These are phyloP conservation scores for Psidium guajava DNA, from an alignment of 345 rosid genomes.

Conservation along the genomic window DNA sequence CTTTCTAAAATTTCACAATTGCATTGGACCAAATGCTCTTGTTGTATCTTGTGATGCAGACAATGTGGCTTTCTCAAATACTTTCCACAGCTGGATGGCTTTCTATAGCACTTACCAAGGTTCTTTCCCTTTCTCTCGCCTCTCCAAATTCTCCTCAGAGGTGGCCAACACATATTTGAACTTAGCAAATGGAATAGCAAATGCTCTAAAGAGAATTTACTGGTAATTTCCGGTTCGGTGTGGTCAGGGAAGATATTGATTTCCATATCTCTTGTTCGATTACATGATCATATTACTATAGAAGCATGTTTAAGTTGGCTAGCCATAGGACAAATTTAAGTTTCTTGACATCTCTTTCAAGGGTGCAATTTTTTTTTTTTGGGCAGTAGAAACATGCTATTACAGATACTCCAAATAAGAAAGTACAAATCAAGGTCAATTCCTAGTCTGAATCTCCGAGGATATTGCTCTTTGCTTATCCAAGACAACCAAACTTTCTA, in stretches of 20 bases:
- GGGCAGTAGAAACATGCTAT: background rate
- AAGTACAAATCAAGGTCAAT: background rate
- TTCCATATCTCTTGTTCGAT: background rate
- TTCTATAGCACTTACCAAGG: slow-evolving; percentile 9
- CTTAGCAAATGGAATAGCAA: background rate
- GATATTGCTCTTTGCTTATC: background rate
- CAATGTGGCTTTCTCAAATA: slow-evolving; percentile 9
- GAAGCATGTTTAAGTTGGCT: background rate
- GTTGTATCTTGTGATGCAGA: slow-evolving; percentile 1
- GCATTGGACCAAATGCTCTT: background rate
- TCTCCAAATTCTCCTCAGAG: background rate
- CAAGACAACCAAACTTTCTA: background rate
- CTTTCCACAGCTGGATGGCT: slow-evolving; percentile 10
- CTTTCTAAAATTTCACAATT: background rate
- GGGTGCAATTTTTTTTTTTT: background rate
- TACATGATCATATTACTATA: background rate
- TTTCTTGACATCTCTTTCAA: background rate
- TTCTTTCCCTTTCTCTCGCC: background rate
- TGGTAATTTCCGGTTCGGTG: background rate
- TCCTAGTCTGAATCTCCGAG: background rate
- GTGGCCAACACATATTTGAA: background rate
- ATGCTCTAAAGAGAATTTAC: background rate
- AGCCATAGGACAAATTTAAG: background rate
- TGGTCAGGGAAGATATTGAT: background rate
- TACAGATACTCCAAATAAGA: background rate